Evolutionary conservation across 345 rosid species (phyloP), one percentile per base, ranked within the genome.

Genomic region (Mangifera indica): DNA sequence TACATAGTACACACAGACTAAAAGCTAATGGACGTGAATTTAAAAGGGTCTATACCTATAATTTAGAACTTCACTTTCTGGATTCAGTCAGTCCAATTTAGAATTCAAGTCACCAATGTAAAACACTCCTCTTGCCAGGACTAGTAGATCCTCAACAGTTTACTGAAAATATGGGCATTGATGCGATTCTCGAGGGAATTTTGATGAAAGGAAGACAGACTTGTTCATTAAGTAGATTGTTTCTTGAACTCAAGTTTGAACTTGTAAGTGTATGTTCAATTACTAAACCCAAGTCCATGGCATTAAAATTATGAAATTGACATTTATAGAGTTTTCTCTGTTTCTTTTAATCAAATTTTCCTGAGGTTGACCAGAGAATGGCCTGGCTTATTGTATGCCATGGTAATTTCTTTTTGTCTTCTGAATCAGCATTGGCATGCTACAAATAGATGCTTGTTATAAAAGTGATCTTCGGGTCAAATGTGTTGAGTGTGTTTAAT

Each of bases 161-260:
- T 67, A 49, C 74, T 4, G 86, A 87, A 42, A 73, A 56, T 74
- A 84, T 85, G 67, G 86, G 84, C 21, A 76, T 59, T 0, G 86
- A 85, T 73, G 89, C 87, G 15, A 81, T 89, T 69, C 75, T 87
- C 0, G 87, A 84, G 78, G 91, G 87, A 11, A 77, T 80, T 24
- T 88, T 89, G 52, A 80, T 75, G 87, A 89, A 87, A 69, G 62
- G 15, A n/a, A 58, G 9, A 29, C 6, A 18, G 6, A 25, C 24
- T 4, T 24, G 60, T 48, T 20, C 25, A 48, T n/a, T 8, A 71
- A 24, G 4, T 12, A 51, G 49, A 6, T 32, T 48, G 26, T 25
- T 18, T 12, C 70, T 21, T 20, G 46, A 3, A 34, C 66, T 20
- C 29, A 54, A 18, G 48, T 72, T 20, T 72, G 64, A 61, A 55